Evolutionary conservation across 345 rosid genomes (phyloP).

Genomic region (Sonneratia alba): DNA sequence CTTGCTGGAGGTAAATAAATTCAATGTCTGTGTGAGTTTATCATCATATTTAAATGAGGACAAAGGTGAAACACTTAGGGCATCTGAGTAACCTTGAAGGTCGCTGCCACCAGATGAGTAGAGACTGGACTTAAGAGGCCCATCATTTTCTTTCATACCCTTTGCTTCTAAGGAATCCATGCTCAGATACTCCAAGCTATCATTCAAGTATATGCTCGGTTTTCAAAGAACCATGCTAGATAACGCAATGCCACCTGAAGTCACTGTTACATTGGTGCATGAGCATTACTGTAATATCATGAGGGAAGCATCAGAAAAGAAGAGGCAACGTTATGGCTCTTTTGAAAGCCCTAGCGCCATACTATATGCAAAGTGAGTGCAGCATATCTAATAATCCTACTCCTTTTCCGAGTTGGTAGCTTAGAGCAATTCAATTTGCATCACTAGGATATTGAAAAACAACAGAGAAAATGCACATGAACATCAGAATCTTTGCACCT

Average conservation of each 20-base stretch:
- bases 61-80: neutral
- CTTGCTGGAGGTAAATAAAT: constrained; percentile 20
- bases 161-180: constrained; percentile 9
- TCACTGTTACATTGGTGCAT: neutral
- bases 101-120: constrained; percentile 7
- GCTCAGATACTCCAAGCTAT: neutral
- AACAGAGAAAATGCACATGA: neutral
- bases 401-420: neutral
- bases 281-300: neutral
- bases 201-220: neutral
- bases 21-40: neutral
- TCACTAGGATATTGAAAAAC: neutral
- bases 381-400: too few species aligned
- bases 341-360: neutral
- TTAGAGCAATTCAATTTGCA: neutral
- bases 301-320: neutral
- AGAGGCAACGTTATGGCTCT: neutral
- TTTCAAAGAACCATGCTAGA: too few species aligned
- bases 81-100: constrained; percentile 18
- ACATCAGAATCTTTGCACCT: neutral
- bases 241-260: neutral
- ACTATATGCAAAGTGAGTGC: neutral
- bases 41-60: neutral
- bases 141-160: constrained; percentile 8
- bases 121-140: neutral